Base-by-base conservation (phyloP, 176 grass and related monocot genomes). In the Oryza nivara region DNA sequence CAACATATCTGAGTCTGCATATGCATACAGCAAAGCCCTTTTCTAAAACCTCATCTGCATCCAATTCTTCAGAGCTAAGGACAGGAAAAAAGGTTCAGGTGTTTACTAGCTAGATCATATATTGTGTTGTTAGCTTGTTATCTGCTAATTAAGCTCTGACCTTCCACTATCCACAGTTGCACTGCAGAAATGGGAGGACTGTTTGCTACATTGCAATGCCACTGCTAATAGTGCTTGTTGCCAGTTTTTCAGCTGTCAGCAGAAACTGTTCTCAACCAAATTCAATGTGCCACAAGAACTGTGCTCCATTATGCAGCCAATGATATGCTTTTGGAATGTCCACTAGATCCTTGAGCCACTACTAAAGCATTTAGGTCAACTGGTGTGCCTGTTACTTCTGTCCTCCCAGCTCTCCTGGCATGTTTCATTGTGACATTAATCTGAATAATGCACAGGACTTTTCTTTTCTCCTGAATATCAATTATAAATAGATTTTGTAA, bases 331-430 rank as follows among this genome's bases (percentile, higher is more conserved):
- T 75, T 84, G 80, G 23, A 76, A 32, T 11, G 36, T 51, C 81
- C 81, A 72, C 88, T 81, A 85, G 88, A 81, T 81, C 65, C 65
- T 85, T 65, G 52, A 85, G 77, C 83, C 88, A 85, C 48, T 64
- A 69, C 41, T 9, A 79, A 80, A 14, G 20, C 30, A 83, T 78
- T 83, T 45, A 85, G 87, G 82, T 89, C 76, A 85, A 60, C 81
- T 25, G 32, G 49, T 36, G 49, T 61, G 44, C 16, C 35, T 67
- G 47, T 67, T 66, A 69, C 48, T 83, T 47, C 12, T 70, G 17
- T 78, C 52, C 74, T 56, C 65, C 45, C 44, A 68, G 35, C 65
- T 72, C 74, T 28, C 35, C 20, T 14, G 47, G 19, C 9, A 14
- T 79, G 1, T 69, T 88, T 30, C 47, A 26, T 35, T 79, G 67